These are phyloP conservation scores for Grigorovia transvaalensis DNA, from an alignment of 805 yeast genomes.

Conservation along the genomic window DNA sequence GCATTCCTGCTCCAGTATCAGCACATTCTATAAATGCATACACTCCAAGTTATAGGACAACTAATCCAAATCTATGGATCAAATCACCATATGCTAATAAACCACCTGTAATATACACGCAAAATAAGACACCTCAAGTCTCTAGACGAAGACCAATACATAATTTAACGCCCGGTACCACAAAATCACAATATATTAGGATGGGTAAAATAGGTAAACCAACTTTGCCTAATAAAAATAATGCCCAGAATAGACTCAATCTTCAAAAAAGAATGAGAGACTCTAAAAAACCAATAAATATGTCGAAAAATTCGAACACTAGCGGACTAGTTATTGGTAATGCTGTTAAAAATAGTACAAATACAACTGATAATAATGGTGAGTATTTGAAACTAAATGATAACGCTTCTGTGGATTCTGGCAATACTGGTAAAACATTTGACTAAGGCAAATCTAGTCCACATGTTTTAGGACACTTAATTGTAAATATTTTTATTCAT, in stretches of 20 bases:
- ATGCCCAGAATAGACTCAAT: not conserved
- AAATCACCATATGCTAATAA: slow-evolving; percentile 5
- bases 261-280: not conserved
- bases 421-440: not conserved
- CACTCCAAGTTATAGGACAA: slow-evolving; percentile 3
- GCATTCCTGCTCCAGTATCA: not conserved
- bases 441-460: not conserved
- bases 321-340: not conserved
- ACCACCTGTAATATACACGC: slow-evolving; percentile 1
- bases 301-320: not conserved
- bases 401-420: not conserved
- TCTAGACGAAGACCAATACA: slow-evolving; percentile 5
- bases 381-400: not conserved
- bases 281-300: not conserved
- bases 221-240: not conserved
- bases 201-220: slow-evolving; percentile 2
- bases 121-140: slow-evolving; percentile 5
- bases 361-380: too few relatives aligned
- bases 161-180: slow-evolving; percentile 1
- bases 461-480: not conserved
- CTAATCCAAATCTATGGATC: slow-evolving; percentile 5
- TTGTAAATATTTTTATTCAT: too few relatives aligned
- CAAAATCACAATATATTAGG: not conserved
- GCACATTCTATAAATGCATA: slow-evolving; percentile 2
- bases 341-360: not conserved